Evolutionary conservation across 2,329 filamentous ascomycete species (phyloP).

Genomic region (Colletotrichum sp.): DNA sequence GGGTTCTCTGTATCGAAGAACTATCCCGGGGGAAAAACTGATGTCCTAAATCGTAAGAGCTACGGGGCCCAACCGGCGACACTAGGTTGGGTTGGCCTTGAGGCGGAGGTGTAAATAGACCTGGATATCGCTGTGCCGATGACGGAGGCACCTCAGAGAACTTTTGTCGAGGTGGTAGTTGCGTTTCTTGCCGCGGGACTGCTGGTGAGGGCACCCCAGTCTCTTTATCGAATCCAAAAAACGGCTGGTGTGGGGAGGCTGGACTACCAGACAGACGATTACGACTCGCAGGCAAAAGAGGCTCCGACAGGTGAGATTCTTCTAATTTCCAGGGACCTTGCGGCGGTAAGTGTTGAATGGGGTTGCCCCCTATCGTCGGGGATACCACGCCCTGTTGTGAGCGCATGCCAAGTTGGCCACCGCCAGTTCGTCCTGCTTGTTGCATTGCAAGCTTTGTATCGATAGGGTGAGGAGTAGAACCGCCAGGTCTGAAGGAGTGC

Average conservation of each 20-base stretch:
- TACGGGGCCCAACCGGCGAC: constrained; percentile 24
- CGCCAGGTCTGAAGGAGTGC: constrained; percentile 2
- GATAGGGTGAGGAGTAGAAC: not conserved
- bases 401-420: constrained; percentile 20
- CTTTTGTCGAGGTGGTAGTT: constrained; percentile 28
- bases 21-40: constrained; percentile 27
- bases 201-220: constrained; percentile 38
- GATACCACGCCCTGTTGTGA: constrained; percentile 12
- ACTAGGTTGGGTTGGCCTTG: constrained; percentile 14
- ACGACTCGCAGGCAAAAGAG: constrained; percentile 39
- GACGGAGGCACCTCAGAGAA: constrained; percentile 52
- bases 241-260: constrained; percentile 36
- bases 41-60: constrained; percentile 16
- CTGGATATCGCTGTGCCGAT: constrained; percentile 54
- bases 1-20: constrained; percentile 42
- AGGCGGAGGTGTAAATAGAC: constrained; percentile 41
- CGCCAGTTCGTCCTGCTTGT: constrained; percentile 26
- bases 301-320: constrained; percentile 59
- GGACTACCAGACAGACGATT: constrained; percentile 9
- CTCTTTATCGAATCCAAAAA: constrained; percentile 57
- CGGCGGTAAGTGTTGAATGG: constrained; percentile 45
- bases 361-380: constrained; percentile 30
- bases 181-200: constrained; percentile 15
- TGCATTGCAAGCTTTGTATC: not conserved
- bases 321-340: constrained; percentile 58